Base-by-base conservation (phyloP, 495 filamentous ascomycete species). In the Lichenothelia convexa region DNA sequence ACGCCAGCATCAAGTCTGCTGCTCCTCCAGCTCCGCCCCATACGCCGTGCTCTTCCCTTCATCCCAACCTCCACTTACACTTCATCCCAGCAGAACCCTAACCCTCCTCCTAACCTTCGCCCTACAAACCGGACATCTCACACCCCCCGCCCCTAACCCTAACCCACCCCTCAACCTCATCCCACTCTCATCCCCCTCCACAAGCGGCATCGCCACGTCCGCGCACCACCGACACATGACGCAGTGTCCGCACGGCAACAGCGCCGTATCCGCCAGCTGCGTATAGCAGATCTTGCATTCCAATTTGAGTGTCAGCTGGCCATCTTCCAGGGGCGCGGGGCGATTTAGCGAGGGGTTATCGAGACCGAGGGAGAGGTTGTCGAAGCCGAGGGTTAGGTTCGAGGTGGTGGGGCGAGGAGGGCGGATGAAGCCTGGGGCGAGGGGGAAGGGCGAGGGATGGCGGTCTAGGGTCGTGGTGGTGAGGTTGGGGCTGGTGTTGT, bases 171-270 rank as follows among this genome's bases (percentile, higher is more conserved):
- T 13, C n/a, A n/a, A 31, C 26, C 17, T n/a, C n/a, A n/a, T n/a
- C n/a, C n/a, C n/a, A n/a, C n/a, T n/a, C n/a, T n/a, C n/a, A n/a
- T n/a, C n/a, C n/a, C n/a, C n/a, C n/a, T n/a, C n/a, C n/a, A n/a
- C n/a, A n/a, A n/a, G n/a, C n/a, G n/a, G n/a, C n/a, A n/a, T n/a
- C n/a, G n/a, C n/a, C n/a, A n/a, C n/a, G 15, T 57, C 53, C 2
- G 50, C 50, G 39, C 57, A 60, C 53, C 53, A 60, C 47, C 50
- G 32, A 43, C 68, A 73, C 51, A 73, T 58, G 12, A 67, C 60
- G 30, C 68, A 49, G 49, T 73, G 68, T 5, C 65, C 69, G 33
- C 69, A 73, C 2, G 69, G 69, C 11, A 73, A 45, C 8, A 69
- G 39, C 11, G 63, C 59, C 0, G 63, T 68, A 48, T 70, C 63